Evolutionary conservation across 1,139 yeast species (phyloP).

Genomic region (Hyphopichia burtonii): DNA sequence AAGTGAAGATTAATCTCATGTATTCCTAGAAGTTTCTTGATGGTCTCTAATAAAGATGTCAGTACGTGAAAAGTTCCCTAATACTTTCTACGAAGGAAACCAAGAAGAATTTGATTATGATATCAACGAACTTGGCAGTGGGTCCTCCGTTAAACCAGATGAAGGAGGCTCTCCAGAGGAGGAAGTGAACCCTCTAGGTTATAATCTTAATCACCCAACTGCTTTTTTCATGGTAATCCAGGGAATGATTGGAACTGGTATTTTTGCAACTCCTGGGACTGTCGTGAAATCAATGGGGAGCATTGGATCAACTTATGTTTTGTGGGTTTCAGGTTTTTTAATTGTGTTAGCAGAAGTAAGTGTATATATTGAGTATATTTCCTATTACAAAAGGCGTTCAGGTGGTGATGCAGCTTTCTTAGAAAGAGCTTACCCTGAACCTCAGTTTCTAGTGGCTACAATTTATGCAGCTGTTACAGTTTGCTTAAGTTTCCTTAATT

Average conservation of each 20-base stretch:
- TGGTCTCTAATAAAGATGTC: too few relatives aligned
- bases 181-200: conserved; percentile 36
- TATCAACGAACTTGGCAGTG: too few relatives aligned
- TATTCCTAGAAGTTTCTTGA: too few relatives aligned
- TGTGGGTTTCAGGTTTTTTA: conserved; percentile 40
- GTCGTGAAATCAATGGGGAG: conserved; percentile 38
- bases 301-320: conserved; percentile 40
- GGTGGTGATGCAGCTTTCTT: conserved; percentile 47
- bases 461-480: conserved; percentile 43
- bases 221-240: conserved; percentile 35
- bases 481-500: conserved; percentile 36
- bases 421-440: conserved; percentile 43
- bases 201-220: conserved; percentile 29
- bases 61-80: too few relatives aligned
- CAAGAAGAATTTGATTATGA: too few relatives aligned
- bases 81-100: too few relatives aligned
- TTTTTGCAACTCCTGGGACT: conserved; percentile 41
- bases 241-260: conserved; percentile 48
- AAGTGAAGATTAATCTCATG: too few relatives aligned
- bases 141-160: background rate
- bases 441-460: conserved; percentile 39
- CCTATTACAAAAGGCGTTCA: conserved; percentile 35
- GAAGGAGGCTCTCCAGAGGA: conserved; percentile 38
- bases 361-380: conserved; percentile 38
- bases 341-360: conserved; percentile 33